Percentiles rank a stretch among this genome's conserved stretches.
Evolutionary conservation across 2,329 filamentous ascomycete species (phyloP).

Genomic region (Talaromyces sp.): DNA sequence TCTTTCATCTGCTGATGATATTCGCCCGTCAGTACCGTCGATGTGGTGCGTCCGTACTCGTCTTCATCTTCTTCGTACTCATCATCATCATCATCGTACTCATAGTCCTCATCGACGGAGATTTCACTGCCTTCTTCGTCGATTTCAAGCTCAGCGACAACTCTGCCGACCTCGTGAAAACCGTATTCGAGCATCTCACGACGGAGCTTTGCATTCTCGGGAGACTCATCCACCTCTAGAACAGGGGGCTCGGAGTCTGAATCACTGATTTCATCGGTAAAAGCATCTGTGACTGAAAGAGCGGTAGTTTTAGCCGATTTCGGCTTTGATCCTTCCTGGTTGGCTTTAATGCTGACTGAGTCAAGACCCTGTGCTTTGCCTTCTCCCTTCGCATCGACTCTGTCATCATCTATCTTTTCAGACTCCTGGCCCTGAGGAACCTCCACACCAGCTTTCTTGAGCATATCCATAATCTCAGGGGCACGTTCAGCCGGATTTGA

Average conservation of each 20-base stretch:
- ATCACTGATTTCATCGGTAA: constrained; percentile 25
- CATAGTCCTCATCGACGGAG: constrained; percentile 52
- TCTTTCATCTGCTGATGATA: constrained; percentile 81
- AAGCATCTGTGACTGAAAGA: neutral
- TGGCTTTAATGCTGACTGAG: neutral
- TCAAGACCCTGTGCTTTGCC: neutral
- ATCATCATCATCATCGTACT: constrained; percentile 53
- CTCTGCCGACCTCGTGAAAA: constrained; percentile 79
- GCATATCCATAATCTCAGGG: constrained; percentile 64
- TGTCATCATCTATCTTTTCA: neutral
- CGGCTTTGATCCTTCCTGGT: constrained; percentile 7
- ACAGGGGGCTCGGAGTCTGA: constrained; percentile 43
- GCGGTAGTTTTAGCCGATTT: neutral
- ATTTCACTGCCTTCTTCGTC: constrained; percentile 60
- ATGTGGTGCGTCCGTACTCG: constrained; percentile 68
- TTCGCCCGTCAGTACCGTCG: constrained; percentile 64
- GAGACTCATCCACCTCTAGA: constrained; percentile 69
- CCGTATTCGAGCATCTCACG: constrained; percentile 89
- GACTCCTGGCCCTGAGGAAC: neutral
- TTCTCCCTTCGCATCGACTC: neutral
- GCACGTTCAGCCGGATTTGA: constrained; percentile 65
- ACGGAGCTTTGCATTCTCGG: constrained; percentile 74
- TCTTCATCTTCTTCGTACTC: constrained; percentile 66
- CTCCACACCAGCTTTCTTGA: constrained; percentile 70
- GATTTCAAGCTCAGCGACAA: constrained; percentile 86